A percentile compares a stretch with the other conserved stretches of the same genome.
These are phyloP conservation scores for Endocalyx cinctus DNA, from an alignment of 2,329 filamentous ascomycete genomes.

Conservation along the genomic window DNA sequence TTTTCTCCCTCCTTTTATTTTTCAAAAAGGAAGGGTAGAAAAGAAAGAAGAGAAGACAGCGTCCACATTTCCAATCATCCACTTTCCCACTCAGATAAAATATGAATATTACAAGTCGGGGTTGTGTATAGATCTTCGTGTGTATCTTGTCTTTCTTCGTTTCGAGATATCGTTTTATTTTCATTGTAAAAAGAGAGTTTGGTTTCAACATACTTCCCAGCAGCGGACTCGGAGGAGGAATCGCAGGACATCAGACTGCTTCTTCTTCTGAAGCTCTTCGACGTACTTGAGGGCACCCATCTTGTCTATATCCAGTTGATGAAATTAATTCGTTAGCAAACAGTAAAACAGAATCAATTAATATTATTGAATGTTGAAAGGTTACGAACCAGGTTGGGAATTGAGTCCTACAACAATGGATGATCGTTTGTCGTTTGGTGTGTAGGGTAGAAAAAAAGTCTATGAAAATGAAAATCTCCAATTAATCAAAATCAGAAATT, in stretches of 20 bases:
- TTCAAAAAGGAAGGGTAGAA: too few relatives aligned
- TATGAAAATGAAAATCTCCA: slow-evolving; percentile 19
- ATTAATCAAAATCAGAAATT: slow-evolving; percentile 20
- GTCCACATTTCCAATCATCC: slow-evolving; percentile 32
- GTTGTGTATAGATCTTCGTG: slow-evolving; percentile 23
- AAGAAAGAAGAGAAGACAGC: slow-evolving; percentile 26
- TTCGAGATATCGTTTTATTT: too few relatives aligned
- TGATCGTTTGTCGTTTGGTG: slow-evolving; percentile 30
- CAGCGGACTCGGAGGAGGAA: slow-evolving; percentile 99
- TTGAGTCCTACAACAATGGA: slow-evolving; percentile 30
- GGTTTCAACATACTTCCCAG: slow-evolving; percentile 89
- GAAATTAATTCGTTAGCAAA: slow-evolving; percentile 15
- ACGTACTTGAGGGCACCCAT: slow-evolving; percentile 99
- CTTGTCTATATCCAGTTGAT: slow-evolving; percentile 46
- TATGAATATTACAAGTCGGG: too few relatives aligned
- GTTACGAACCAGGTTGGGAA: slow-evolving; percentile 30
- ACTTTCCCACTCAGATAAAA: slow-evolving; percentile 20
- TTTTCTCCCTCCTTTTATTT: too few relatives aligned
- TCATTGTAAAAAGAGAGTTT: too few relatives aligned
- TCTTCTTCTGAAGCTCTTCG: slow-evolving; percentile 99
- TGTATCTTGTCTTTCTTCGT: too few relatives aligned
- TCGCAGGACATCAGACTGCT: slow-evolving; percentile 99
- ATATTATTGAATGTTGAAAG: slow-evolving; percentile 1
- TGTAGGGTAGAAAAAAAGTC: too few relatives aligned
- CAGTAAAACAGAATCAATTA: slow-evolving; percentile 1